Conservation (phyloP, 139 green algal genomes). For the Coelastrella sp. region DNA sequence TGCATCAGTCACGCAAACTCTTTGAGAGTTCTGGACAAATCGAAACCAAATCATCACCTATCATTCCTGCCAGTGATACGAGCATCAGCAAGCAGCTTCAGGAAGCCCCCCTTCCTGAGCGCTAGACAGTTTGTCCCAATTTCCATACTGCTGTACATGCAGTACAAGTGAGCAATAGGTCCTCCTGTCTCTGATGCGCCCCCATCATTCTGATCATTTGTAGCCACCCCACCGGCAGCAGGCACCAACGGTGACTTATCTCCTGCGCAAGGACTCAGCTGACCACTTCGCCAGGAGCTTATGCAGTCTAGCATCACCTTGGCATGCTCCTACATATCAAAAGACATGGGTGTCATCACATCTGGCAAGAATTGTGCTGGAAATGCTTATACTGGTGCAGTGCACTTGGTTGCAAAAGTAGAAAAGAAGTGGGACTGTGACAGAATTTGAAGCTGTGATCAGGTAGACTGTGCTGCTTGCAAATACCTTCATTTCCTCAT, state of each 20-base stretch:
- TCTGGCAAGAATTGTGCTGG: not conserved
- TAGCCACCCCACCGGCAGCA: not conserved
- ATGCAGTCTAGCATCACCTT: constrained; percentile 15
- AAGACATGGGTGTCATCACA: not conserved
- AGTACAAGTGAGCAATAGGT: constrained; percentile 24
- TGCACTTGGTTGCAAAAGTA: not conserved
- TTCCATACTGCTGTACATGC: constrained; percentile 20
- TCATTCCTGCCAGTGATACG: not conserved
- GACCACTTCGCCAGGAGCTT: not conserved
- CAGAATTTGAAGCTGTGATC: not conserved
- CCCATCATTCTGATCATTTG: not conserved
- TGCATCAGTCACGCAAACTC: not conserved
- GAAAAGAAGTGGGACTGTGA: not conserved
- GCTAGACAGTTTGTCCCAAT: not conserved
- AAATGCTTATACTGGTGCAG: not conserved
- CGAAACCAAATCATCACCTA: not conserved
- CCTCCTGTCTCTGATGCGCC: not conserved
- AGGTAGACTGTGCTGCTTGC: too few relatives aligned
- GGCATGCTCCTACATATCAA: constrained; percentile 27
- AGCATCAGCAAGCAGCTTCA: constrained; percentile 20
- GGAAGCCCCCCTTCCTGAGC: constrained; percentile 9
- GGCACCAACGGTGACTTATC: too few relatives aligned
- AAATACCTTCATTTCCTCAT: constrained; percentile 48
- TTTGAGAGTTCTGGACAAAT: too few relatives aligned
- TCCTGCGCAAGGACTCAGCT: constrained; percentile 37